Conservation (phyloP, 1,139 yeast genomes). For the Suhomyces chickasaworum region DNA sequence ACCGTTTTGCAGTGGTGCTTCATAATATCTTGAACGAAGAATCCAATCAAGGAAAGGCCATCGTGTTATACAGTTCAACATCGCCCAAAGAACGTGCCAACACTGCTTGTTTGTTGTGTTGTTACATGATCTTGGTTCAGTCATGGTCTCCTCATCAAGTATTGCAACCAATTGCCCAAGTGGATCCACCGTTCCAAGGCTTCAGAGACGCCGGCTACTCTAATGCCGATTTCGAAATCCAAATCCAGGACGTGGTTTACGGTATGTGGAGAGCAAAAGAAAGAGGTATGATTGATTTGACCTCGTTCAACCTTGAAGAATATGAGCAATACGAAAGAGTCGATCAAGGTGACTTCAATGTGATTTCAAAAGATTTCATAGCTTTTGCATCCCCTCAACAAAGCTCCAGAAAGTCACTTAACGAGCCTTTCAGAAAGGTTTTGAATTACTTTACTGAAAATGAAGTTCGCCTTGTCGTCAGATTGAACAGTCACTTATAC, state of each 20-base stretch:
- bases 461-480: conserved; percentile 84
- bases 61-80: conserved; percentile 84
- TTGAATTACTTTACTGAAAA: conserved; percentile 70
- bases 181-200: conserved; percentile 91
- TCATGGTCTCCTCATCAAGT: conserved; percentile 99
- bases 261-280: conserved; percentile 99
- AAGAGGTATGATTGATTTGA: conserved; percentile 81
- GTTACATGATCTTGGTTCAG: conserved; percentile 93
- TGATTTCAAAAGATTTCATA: conserved; percentile 86
- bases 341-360: conserved; percentile 95
- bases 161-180: conserved; percentile 88
- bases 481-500: conserved; percentile 88
- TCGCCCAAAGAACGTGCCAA: conserved; percentile 84
- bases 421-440: conserved; percentile 79
- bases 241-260: conserved; percentile 92
- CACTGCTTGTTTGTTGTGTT: conserved; percentile 90
- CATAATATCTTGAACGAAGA: conserved; percentile 90
- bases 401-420: conserved; percentile 50
- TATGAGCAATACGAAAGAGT: conserved; percentile 93
- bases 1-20: conserved; percentile 90
- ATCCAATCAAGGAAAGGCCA: conserved; percentile 81
- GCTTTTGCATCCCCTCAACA: conserved; percentile 98
- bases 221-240: conserved; percentile 87
- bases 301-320: conserved; percentile 87
- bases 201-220: conserved; percentile 98